Base-by-base conservation (phyloP, 805 yeast species). In the Candida montana region DNA sequence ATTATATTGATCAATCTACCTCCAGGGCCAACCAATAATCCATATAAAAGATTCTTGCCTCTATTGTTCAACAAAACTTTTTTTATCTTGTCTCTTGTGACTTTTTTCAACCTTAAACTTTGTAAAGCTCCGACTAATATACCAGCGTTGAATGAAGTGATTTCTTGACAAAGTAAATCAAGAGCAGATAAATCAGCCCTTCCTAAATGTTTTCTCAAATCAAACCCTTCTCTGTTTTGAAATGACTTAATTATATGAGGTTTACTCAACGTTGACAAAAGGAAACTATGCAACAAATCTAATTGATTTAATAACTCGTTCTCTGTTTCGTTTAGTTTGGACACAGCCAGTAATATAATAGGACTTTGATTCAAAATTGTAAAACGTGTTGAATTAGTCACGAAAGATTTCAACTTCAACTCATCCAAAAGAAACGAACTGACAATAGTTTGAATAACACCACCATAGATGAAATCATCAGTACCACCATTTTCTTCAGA, bases 221-320 rank as follows among this genome's bases (percentile, higher is more conserved):
- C 98, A 53, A 84, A 87, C 53, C 87, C 87, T 54, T 84, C 81
- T 42, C 95, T 68, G 46, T 77, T 74, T 39, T 71, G 67, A 57
- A 85, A 90, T 28, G 83, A 78, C 48, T 78, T 77, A 9, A 74
- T 67, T 30, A 91, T 77, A 48, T 83, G 85, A 2, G 88, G 83
- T 55, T 83, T 80, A n/a, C 95, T 83, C 31, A 93, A 63, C 0
- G 93, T 83, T 0, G 95, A 79, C n/a, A 91, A 58, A 6, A 91
- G 58, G 58, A 85, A 91, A 36, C 86, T 79, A 63, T 90, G 81
- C 13, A 91, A 53, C 17, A 83, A 71, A 38, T 79, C 82, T 36
- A 91, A 64, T 53, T 91, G 96, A 27, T 76, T 73, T 32, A 68
- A 53, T 37, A 83, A 53, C 37, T 79, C 77, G 12, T 60, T 45